Percentiles rank a stretch among this genome's conserved stretches.
These are phyloP conservation scores for Didymella sp. DNA, from an alignment of 2,329 filamentous ascomycete genomes.

Conservation along the genomic window DNA sequence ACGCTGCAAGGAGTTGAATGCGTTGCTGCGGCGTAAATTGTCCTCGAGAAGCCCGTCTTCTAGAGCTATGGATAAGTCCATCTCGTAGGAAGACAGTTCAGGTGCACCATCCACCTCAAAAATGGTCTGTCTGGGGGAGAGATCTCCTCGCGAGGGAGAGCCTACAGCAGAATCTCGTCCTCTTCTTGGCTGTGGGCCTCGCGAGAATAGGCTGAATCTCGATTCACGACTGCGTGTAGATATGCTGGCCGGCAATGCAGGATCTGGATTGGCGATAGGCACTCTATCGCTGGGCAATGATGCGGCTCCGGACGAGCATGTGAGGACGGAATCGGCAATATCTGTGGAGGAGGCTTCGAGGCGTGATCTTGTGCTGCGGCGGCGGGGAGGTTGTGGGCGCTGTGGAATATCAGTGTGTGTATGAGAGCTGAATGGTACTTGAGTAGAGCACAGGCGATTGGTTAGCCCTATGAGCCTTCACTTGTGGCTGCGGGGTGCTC, in stretches of 20 bases:
- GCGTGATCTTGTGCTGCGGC: conserved; percentile 10
- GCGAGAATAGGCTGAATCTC: conserved; percentile 4
- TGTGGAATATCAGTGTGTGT: conserved; percentile 14
- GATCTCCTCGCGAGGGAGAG: conserved; percentile 14
- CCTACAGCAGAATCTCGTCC: conserved; percentile 13
- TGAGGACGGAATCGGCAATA: neutral
- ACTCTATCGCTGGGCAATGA: neutral
- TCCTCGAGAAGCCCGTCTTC: conserved; percentile 17
- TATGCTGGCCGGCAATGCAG: neutral
- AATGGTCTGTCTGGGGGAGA: neutral
- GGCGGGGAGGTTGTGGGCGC: conserved; percentile 9
- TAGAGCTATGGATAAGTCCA: conserved; percentile 20
- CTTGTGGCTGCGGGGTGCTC: neutral
- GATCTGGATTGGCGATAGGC: neutral
- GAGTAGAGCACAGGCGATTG: neutral
- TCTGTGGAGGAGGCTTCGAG: conserved; percentile 2
- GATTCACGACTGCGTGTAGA: neutral
- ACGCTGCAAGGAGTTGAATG: neutral
- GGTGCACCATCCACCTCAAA: neutral
- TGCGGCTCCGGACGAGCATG: neutral
- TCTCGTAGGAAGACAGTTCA: conserved; percentile 4
- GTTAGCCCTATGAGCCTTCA: neutral
- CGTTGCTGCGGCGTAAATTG: conserved; percentile 3
- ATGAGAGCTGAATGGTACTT: neutral
- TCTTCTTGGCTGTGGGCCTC: neutral